Evolutionary conservation across 169 alveolate genomes (phyloP), one percentile per base, ranked within the genome.

Genomic region (Plasmodium reichenowi): DNA sequence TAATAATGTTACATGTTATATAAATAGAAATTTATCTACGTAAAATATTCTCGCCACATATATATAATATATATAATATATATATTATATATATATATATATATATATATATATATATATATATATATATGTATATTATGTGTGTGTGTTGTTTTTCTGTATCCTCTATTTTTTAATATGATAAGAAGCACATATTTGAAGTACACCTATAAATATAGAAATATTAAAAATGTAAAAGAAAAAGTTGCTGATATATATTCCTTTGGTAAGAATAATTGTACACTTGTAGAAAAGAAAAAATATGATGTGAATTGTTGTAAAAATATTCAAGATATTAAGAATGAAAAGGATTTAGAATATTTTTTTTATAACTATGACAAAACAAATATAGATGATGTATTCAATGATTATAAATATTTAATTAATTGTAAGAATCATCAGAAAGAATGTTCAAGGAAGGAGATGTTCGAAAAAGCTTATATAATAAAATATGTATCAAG

Each of bases 291-390:
- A 7, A 38, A 38, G 47, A 38, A 38, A 7, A 38, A 38, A 38
- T 5, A 5, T 38, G 62, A 13, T 54, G 6, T 0, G 20, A 15
- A 54, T 0, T n/a, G 29, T 15, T 59, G 20, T 59, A 15, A 59
- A 15, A 75, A 76, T 66, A 83, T 67, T n/a, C 24, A 32, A 58
- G 70, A 59, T 24, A 38, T 74, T 8, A 78, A 78, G 67, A 26
- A 78, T 50, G 72, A 83, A 47, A 59, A 47, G 22, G 74, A 67
- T 24, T 68, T 83, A 24, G 58, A 26, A 17, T 32, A 15, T 2
- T 83, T 83, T n/a, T 83, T 32, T 58, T 56, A 38, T 7, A 43
- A 13, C 2, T 83, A 83, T 24, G 26, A 60, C 47, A 58, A 83
- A 63, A 47, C 17, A 43, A 72, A 50, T 1, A 9, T 48, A 38